phyloP scores from a whole-genome alignment of 169 alveolate species.

The Plasmodium billcollinsi region DNA sequence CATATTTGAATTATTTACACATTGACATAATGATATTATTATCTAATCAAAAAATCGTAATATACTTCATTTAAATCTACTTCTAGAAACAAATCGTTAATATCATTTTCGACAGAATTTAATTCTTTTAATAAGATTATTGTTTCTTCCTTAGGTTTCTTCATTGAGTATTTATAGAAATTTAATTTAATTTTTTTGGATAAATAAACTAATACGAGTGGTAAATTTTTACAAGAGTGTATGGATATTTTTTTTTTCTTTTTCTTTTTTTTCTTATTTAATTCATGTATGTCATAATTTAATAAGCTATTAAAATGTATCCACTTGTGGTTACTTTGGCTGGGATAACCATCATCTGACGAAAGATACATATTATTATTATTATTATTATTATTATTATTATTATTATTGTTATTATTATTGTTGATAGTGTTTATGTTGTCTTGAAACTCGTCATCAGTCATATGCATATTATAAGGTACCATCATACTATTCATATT shows the following conservation, averaged over 20 bases:
- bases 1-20: no score
- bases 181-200: slow-evolving; percentile 70
- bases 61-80: slow-evolving; percentile 48
- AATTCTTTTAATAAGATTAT: slow-evolving; percentile 61
- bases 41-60: slow-evolving; percentile 31
- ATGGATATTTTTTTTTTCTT: slow-evolving; percentile 54
- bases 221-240: slow-evolving; percentile 49
- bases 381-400: not conserved
- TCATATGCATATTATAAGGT: not conserved
- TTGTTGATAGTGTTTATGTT: not conserved
- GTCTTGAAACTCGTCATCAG: no score
- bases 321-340: slow-evolving; percentile 44
- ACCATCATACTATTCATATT: slow-evolving; percentile 5
- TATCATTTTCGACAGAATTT: slow-evolving; percentile 55
- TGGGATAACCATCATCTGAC: slow-evolving; percentile 39
- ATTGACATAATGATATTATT: not conserved
- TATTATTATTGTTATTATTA: slow-evolving; percentile 14
- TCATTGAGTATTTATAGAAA: slow-evolving; percentile 75
- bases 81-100: slow-evolving; percentile 70
- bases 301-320: slow-evolving; percentile 37
- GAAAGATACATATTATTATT: slow-evolving; percentile 24
- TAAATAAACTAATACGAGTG: slow-evolving; percentile 32
- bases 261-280: slow-evolving; percentile 33
- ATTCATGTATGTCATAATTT: slow-evolving; percentile 17
- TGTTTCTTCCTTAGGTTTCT: slow-evolving; percentile 71